Evolutionary conservation across 352 stramenopile genomes (phyloP), one percentile per base, ranked within the genome.

Genomic region (Salisapilia sapeloensis): DNA sequence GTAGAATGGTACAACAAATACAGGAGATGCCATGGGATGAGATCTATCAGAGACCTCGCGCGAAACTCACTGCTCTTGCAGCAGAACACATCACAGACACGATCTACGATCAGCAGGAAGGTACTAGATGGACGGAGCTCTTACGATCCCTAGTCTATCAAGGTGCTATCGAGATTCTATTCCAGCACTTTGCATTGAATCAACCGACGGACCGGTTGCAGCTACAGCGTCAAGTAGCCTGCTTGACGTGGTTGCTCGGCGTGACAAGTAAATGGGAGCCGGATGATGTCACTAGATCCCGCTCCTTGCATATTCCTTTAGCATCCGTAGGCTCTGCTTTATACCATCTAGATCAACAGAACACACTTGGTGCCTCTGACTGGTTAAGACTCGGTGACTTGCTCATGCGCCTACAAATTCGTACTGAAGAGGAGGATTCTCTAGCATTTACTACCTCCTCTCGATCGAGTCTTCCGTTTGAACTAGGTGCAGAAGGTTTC

Each of bases 321-420:
- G 29, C 56, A 18, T 46, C 40, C 2, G 28, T 80, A 13, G 59
- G 56, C 0, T 34, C 53, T 15, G 46, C 54, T 13, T 40, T 83
- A 3, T 35, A 33, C 1, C 50, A 60, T 28, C 39, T 83, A 2
- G 31, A 59, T 5, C 30, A 62, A 6, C 20, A 49, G 0, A 46
- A 71, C 3, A 42, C 58, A 19, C 35, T 70, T 26, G 49, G 53
- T 0, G 72, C 56, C 31, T 46, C 52, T 4, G 61, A 71, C 38
- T 16, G 76, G n/a, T 20, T 79, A 15, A 53, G 52, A 25, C 33
- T 83, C 5, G 51, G 60, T 0, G 39, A 83, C 11, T 38, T 31
- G 5, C 38, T 80, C 12, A 32, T 58, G 6, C 54, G n/a, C n/a
- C n/a, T n/a, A n/a, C n/a, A n/a, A n/a, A n/a, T n/a, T n/a, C n/a